Percentiles rank a stretch among this genome's conserved stretches.
Conservation (phyloP, 1,139 yeast genomes). For the Blastobotrys elegans region DNA sequence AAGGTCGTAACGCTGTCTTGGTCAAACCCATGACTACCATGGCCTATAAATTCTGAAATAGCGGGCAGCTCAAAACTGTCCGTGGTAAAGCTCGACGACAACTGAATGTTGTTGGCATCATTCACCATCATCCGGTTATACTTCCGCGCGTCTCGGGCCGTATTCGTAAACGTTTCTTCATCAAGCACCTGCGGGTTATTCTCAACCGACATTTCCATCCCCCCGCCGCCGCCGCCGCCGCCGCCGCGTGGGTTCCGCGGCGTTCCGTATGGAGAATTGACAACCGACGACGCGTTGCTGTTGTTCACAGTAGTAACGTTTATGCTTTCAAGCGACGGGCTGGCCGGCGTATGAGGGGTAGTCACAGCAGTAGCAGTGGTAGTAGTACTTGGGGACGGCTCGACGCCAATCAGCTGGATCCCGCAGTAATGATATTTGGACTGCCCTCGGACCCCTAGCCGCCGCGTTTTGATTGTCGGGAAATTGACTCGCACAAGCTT, state of each 20-base stretch:
- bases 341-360: constrained; percentile 23
- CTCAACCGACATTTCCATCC: not conserved
- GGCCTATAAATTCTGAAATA: constrained; percentile 43
- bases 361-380: not conserved
- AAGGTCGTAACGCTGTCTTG: constrained; percentile 59
- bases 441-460: constrained; percentile 86
- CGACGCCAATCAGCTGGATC: constrained; percentile 54
- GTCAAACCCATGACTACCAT: constrained; percentile 34
- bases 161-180: constrained; percentile 6
- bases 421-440: constrained; percentile 93
- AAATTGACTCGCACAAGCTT: constrained; percentile 69
- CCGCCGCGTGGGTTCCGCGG: constrained; percentile 7
- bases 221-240: constrained; percentile 12
- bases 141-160: constrained; percentile 11
- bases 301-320: not conserved
- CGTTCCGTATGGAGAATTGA: not conserved
- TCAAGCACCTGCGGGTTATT: not conserved
- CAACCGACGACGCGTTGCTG: not conserved
- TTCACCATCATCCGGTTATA: constrained; percentile 16
- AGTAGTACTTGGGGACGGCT: constrained; percentile 10
- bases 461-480: constrained; percentile 72
- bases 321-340: not conserved
- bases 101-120: constrained; percentile 22
- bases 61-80: constrained; percentile 44
- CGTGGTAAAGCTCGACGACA: constrained; percentile 21